These are phyloP conservation scores for Camptophora hylomeconis DNA, from an alignment of 2,329 filamentous ascomycete genomes.

Conservation along the genomic window DNA sequence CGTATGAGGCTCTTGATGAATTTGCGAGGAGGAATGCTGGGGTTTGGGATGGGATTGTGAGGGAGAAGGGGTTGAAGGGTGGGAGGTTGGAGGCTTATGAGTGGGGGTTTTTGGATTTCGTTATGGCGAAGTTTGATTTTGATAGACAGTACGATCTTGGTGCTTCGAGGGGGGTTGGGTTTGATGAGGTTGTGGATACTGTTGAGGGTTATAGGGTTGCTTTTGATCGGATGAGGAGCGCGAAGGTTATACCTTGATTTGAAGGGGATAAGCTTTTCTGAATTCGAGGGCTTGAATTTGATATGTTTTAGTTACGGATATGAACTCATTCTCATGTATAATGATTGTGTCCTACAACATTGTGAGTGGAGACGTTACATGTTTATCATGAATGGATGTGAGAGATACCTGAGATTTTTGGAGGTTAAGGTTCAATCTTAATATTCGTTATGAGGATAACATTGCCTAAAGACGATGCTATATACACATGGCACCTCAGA, in stretches of 20 bases:
- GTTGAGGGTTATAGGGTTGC: constrained; percentile 14
- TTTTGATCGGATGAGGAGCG: constrained; percentile 18
- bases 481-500: too few species aligned
- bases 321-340: too few species aligned
- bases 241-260: constrained; percentile 14
- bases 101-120: constrained; percentile 11
- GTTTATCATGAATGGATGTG: too few species aligned
- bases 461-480: too few species aligned
- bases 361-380: too few species aligned
- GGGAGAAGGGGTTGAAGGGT: constrained; percentile 10
- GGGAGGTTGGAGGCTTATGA: constrained; percentile 12
- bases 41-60: constrained; percentile 11
- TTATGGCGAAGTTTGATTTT: constrained; percentile 17
- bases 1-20: constrained; percentile 7
- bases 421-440: too few species aligned
- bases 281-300: too few species aligned
- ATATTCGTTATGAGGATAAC: too few species aligned
- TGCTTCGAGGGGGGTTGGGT: constrained; percentile 13
- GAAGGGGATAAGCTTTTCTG: too few species aligned
- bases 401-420: too few species aligned
- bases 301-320: too few species aligned
- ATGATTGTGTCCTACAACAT: too few species aligned
- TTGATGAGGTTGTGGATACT: constrained; percentile 14
- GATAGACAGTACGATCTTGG: constrained; percentile 18
- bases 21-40: constrained; percentile 13